Evolutionary conservation across 768 basidiomycete species (phyloP).

Genomic region (Porphyrellus cyaneotinctus): DNA sequence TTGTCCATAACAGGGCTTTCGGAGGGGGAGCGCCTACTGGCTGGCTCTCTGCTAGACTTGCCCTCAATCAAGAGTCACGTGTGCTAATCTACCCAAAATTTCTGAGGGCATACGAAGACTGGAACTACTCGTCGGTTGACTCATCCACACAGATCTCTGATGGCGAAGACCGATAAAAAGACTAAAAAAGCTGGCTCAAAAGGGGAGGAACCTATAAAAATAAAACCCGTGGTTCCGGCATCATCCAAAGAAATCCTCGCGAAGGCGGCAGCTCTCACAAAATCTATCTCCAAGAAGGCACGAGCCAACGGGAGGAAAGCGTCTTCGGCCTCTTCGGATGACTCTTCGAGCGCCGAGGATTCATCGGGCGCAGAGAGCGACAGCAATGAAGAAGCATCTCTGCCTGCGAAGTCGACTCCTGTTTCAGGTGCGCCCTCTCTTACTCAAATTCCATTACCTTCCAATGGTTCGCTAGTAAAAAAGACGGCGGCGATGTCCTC

Average conservation of each 20-base stretch:
- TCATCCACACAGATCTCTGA: slow-evolving; percentile 15
- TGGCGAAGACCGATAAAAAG: slow-evolving; percentile 41
- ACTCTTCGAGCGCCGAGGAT: slow-evolving; percentile 1
- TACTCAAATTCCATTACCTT: not conserved
- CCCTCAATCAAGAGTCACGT: slow-evolving; percentile 29
- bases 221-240: slow-evolving; percentile 31
- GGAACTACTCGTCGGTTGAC: too few species aligned
- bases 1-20: slow-evolving; percentile 38
- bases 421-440: not conserved
- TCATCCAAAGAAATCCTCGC: slow-evolving; percentile 43
- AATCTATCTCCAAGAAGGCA: too few species aligned
- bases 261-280: slow-evolving; percentile 35
- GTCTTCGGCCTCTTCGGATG: not conserved
- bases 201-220: too few species aligned
- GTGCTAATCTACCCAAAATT: slow-evolving; percentile 16
- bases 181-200: slow-evolving; percentile 31
- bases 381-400: not conserved
- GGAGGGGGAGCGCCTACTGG: too few species aligned
- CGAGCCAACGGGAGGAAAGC: too few species aligned
- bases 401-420: not conserved
- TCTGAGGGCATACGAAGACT: too few species aligned
- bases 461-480: not conserved
- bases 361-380: slow-evolving; percentile 9
- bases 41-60: slow-evolving; percentile 14
- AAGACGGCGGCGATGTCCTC: not conserved